Percentiles rank a stretch among this genome's conserved stretches.
These are phyloP conservation scores for Candolleomyces eurysporus DNA, from an alignment of 768 basidiomycete species.

Conservation along the genomic window DNA sequence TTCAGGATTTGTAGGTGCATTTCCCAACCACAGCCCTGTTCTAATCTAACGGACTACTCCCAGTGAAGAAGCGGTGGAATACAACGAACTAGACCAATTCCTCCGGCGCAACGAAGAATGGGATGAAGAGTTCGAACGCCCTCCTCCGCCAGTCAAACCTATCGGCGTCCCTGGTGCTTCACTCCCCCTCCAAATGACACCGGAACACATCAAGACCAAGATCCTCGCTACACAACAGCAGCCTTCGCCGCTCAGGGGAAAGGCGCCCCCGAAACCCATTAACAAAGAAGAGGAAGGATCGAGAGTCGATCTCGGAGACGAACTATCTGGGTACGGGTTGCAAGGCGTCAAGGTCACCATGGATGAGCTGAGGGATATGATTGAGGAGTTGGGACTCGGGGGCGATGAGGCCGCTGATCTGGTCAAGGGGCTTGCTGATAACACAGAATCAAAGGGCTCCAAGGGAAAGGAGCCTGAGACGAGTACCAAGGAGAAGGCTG, in stretches of 20 bases:
- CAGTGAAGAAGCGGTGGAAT: constrained; percentile 86
- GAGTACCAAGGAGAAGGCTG: neutral
- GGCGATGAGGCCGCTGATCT: constrained; percentile 77
- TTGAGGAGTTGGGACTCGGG: constrained; percentile 72
- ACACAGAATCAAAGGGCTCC: constrained; percentile 15
- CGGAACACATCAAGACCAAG: constrained; percentile 64
- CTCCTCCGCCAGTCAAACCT: constrained; percentile 52
- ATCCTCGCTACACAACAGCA: constrained; percentile 40
- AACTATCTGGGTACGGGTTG: constrained; percentile 67
- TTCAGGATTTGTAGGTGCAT: constrained; percentile 65
- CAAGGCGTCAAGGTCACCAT: constrained; percentile 77
- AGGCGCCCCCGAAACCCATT: constrained; percentile 21
- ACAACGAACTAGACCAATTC: constrained; percentile 66
- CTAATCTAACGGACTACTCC: neutral
- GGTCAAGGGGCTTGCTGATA: constrained; percentile 57
- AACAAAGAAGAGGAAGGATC: constrained; percentile 49
- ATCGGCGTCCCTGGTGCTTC: constrained; percentile 82
- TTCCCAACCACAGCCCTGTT: neutral
- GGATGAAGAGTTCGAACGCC: constrained; percentile 60
- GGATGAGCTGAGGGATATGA: constrained; percentile 67
- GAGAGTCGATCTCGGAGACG: constrained; percentile 62
- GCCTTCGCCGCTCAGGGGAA: constrained; percentile 44
- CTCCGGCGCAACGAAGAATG: constrained; percentile 72
- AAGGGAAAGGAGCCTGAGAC: constrained; percentile 3
- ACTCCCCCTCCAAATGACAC: constrained; percentile 75